These are phyloP conservation scores for Backusella morwellensis DNA, from an alignment of 192 early-diverging fungal species.

Conservation along the genomic window DNA sequence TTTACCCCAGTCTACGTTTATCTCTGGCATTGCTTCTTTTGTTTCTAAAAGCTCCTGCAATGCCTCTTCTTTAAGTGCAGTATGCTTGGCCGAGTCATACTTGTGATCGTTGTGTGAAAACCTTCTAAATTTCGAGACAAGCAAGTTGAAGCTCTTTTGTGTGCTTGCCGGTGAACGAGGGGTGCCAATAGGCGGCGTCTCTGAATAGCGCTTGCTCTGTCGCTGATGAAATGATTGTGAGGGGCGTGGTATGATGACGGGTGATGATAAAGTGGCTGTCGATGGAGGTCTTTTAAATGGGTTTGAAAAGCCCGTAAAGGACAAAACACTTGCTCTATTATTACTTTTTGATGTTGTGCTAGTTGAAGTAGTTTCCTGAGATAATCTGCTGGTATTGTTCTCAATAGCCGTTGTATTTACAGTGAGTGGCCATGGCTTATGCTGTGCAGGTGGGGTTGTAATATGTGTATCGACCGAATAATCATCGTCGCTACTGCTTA, in stretches of 20 bases:
- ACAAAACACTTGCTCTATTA: slow-evolving; percentile 4
- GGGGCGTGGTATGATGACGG: slow-evolving; percentile 16
- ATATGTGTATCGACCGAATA: slow-evolving; percentile 27
- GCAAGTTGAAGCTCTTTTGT: slow-evolving; percentile 13
- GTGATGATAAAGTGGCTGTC: background rate
- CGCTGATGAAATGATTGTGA: slow-evolving; percentile 30
- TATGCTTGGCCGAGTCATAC: slow-evolving; percentile 16
- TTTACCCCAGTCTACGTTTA: slow-evolving; percentile 72
- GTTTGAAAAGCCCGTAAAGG: background rate
- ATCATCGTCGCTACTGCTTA: slow-evolving; percentile 17
- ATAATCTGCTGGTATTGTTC: background rate
- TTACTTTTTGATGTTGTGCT: background rate
- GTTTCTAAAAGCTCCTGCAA: slow-evolving; percentile 47
- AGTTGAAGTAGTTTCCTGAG: background rate
- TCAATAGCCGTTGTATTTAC: background rate
- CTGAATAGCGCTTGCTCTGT: slow-evolving; percentile 34
- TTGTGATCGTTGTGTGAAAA: slow-evolving; percentile 20
- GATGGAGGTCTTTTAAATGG: slow-evolving; percentile 16
- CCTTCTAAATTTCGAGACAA: slow-evolving; percentile 17
- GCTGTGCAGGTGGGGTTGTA: slow-evolving; percentile 24
- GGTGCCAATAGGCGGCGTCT: background rate
- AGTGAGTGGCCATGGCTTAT: background rate
- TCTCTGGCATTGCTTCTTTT: slow-evolving; percentile 13
- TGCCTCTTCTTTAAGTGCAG: slow-evolving; percentile 34
- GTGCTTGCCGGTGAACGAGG: slow-evolving; percentile 9